Evolutionary conservation across 495 filamentous ascomycete species (phyloP).

Genomic region (Neurospora hispaniola): DNA sequence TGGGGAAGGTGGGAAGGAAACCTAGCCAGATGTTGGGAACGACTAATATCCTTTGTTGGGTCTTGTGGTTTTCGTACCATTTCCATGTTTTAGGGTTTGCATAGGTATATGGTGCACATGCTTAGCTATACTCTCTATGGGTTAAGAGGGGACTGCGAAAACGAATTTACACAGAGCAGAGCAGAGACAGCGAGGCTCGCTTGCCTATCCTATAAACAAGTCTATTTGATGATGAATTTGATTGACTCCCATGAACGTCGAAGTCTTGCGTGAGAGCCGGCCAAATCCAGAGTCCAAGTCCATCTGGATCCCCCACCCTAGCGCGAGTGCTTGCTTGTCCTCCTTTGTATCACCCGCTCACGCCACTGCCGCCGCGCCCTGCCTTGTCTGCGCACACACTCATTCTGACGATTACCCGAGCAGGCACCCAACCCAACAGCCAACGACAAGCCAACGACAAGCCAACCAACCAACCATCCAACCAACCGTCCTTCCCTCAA

Average conservation of each 20-base stretch:
- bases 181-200: neutral
- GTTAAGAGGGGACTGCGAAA: neutral
- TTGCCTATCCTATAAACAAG: neutral
- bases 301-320: neutral
- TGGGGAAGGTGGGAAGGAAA: neutral
- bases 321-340: neutral
- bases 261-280: neutral
- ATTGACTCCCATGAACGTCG: neutral
- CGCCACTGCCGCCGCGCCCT: neutral
- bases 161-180: neutral
- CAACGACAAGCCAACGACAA: neutral
- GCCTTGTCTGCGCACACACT: neutral
- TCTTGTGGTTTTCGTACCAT: neutral
- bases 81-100: neutral
- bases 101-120: neutral
- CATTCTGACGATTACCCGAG: neutral
- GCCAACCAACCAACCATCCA: neutral
- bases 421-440: neutral
- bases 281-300: neutral
- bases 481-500: neutral
- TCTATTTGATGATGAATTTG: neutral
- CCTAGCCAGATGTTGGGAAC: neutral
- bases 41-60: neutral
- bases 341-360: neutral
- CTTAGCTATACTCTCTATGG: neutral